Evolutionary conservation across 768 basidiomycete species (phyloP).

Genomic region (Ephemerocybe angulata): DNA sequence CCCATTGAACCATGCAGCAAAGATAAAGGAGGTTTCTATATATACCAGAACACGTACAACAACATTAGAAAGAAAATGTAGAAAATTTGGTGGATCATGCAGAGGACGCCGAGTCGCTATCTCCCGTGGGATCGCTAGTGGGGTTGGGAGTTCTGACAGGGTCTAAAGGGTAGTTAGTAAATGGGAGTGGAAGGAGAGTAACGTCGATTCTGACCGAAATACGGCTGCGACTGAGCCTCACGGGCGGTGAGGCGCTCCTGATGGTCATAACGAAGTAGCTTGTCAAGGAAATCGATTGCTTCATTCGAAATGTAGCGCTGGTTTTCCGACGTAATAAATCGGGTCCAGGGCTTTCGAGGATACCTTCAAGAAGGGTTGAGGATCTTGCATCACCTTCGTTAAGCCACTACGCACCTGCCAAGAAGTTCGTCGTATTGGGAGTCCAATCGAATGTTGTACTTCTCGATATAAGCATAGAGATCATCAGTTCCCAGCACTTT

Average conservation of each 20-base stretch:
- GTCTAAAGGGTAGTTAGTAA: slow-evolving; percentile 41
- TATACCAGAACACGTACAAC: slow-evolving; percentile 33
- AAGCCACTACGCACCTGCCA: slow-evolving; percentile 51
- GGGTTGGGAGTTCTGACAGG: slow-evolving; percentile 53
- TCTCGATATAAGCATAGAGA: slow-evolving; percentile 86
- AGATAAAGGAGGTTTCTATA: slow-evolving; percentile 33
- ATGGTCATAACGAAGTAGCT: slow-evolving; percentile 93
- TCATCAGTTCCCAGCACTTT: slow-evolving; percentile 98
- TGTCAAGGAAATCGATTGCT: slow-evolving; percentile 94
- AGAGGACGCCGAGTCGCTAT: slow-evolving; percentile 59
- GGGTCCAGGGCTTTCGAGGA: slow-evolving; percentile 91
- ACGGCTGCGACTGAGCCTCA: slow-evolving; percentile 89
- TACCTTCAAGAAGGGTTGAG: slow-evolving; percentile 47
- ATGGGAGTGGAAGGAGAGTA: slow-evolving; percentile 8
- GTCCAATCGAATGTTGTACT: slow-evolving; percentile 93
- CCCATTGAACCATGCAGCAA: slow-evolving; percentile 5
- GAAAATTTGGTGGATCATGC: slow-evolving; percentile 29
- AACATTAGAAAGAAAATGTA: slow-evolving; percentile 24
- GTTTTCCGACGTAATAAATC: slow-evolving; percentile 94
- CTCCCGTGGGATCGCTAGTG: slow-evolving; percentile 50
- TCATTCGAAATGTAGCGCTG: slow-evolving; percentile 96
- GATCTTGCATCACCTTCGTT: neutral
- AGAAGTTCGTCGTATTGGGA: slow-evolving; percentile 95
- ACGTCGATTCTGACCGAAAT: slow-evolving; percentile 62
- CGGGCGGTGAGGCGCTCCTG: slow-evolving; percentile 93